Evolutionary conservation across 2,329 filamentous ascomycete species (phyloP).

Genomic region (Clarireedia sp.): DNA sequence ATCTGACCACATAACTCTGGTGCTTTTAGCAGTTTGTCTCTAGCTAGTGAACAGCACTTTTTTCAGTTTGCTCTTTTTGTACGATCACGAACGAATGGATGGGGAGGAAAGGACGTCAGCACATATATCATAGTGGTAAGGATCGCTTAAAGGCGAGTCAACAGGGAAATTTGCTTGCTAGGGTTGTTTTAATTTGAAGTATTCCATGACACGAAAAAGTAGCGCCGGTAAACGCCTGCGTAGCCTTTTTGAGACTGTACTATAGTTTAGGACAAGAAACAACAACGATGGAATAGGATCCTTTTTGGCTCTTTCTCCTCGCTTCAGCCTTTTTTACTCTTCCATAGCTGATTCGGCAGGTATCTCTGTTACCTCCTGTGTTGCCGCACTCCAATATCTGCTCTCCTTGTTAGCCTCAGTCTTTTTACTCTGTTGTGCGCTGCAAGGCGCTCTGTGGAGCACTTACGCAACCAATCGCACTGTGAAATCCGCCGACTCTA

Average conservation of each 20-base stretch:
- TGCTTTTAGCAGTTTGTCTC: slow-evolving; percentile 9
- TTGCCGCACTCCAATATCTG: slow-evolving; percentile 56
- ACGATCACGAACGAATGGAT: slow-evolving; percentile 20
- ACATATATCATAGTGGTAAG: slow-evolving; percentile 21
- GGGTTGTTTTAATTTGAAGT: slow-evolving; percentile 20
- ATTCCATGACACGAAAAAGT: slow-evolving; percentile 17
- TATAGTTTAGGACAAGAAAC: slow-evolving; percentile 18
- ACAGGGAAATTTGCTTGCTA: slow-evolving; percentile 18
- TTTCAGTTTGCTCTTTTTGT: slow-evolving; percentile 25
- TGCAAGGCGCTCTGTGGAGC: neutral
- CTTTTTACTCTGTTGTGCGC: neutral
- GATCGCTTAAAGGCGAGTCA: slow-evolving; percentile 16
- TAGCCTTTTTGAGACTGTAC: slow-evolving; percentile 26
- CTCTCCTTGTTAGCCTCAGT: slow-evolving; percentile 14
- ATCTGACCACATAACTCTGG: slow-evolving; percentile 24
- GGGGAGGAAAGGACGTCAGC: neutral
- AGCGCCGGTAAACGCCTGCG: slow-evolving; percentile 29
- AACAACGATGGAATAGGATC: slow-evolving; percentile 5
- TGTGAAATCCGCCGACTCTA: slow-evolving; percentile 85
- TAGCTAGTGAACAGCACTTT: slow-evolving; percentile 13
- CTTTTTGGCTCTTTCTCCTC: slow-evolving; percentile 11
- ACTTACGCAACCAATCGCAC: slow-evolving; percentile 67
- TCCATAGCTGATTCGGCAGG: slow-evolving; percentile 34
- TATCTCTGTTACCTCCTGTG: slow-evolving; percentile 51
- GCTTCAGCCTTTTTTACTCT: slow-evolving; percentile 27